Base-by-base conservation (phyloP, 352 stramenopile genomes). In the Phytophthora rubi region DNA sequence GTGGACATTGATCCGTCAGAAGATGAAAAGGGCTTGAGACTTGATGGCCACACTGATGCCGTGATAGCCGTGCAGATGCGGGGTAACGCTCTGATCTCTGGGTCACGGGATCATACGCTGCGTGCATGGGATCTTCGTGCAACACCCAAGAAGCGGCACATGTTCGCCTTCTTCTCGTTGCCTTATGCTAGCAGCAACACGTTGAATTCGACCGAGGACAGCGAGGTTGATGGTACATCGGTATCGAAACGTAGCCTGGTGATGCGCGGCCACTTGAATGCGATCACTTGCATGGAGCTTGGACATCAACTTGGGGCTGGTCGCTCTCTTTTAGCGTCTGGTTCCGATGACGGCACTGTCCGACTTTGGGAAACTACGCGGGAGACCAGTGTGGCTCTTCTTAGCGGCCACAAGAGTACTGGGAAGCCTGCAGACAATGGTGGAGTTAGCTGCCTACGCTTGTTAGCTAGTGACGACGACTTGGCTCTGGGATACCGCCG, bases 341-440 rank as follows among this genome's bases (percentile, higher is more conserved):
- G 88, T 8, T 92, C 88, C 0, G 73, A 86, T 32, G 86, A 94
- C 48, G 79, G 79, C 48, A 89, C 85, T 0, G 88, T 92, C 53
- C 85, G 88, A 15, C 64, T 95, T 28, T 95, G 88, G 86, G 86
- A 94, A 51, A 89, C 83, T 0, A 85, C 75, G 23, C 82, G 84
- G 35, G 86, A 93, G 30, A 78, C 47, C 32, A 90, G 80, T 32
- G 75, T 90, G 12, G 78, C 79, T 1, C 54, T 93, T 7, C 54
- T 95, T 51, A 79, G 83, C 44, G 70, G 70, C 4, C 76, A 77
- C 61, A 80, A 76, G 21, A 21, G 45, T 15, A 77, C 37, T 8
- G 42, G 45, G 3, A 75, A 78, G 30, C 49, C 67, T 6, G 28
- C 37, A 44, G 63, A 73, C 10, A 68, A 68, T 6, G 78, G 75